Conservation (phyloP, 805 yeast species). For the Starmerella vitae region DNA sequence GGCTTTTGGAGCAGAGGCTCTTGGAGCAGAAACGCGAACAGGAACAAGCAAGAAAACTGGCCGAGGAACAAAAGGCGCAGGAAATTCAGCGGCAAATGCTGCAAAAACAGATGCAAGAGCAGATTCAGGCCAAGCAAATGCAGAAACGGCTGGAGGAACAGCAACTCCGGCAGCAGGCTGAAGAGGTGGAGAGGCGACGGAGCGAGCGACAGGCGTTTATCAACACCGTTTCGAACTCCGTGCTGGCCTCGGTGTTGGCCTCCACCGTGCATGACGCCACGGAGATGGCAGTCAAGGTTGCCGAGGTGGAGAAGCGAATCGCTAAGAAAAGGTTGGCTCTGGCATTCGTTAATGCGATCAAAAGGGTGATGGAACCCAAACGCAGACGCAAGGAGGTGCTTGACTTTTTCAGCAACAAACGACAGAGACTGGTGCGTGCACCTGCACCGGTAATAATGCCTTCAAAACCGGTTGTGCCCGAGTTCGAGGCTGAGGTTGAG, state of each 20-base stretch:
- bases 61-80: not conserved
- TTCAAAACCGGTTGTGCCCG: not conserved
- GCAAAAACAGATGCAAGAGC: conserved; percentile 1
- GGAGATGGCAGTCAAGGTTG: not conserved
- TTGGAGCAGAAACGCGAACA: not conserved
- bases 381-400: not conserved
- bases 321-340: not conserved
- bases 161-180: conserved; percentile 1
- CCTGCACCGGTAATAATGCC: too few species aligned
- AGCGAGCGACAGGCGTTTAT: conserved; percentile 1
- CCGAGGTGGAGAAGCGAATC: too few species aligned
- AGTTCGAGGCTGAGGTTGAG: not conserved
- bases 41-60: not conserved
- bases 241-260: not conserved
- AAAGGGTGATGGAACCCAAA: too few species aligned
- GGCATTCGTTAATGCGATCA: not conserved
- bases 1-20: not conserved
- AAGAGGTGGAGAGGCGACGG: conserved; percentile 1
- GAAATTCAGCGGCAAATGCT: too few species aligned
- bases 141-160: not conserved
- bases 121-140: not conserved
- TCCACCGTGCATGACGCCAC: not conserved
- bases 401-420: not conserved
- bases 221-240: not conserved
- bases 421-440: too few species aligned